Conservation (phyloP, 139 green algal species). For the Eudorina sp. region DNA sequence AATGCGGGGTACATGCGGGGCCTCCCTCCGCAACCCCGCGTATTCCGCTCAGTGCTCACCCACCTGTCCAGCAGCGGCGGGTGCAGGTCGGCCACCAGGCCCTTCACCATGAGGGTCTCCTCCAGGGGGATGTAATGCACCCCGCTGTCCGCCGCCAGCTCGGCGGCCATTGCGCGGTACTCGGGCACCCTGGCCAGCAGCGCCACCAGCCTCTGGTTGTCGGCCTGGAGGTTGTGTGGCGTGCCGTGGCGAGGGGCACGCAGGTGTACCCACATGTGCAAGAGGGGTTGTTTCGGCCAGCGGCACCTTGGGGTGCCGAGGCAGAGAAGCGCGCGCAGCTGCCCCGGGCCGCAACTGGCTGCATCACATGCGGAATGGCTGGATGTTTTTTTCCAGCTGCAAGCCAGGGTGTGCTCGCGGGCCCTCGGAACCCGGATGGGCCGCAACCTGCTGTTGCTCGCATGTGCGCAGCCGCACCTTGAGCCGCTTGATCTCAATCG, state of each 20-base stretch:
- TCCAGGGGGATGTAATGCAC: slow-evolving; percentile 43
- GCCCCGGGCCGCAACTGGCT: too few species aligned
- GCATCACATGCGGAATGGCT: too few species aligned
- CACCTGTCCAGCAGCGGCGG: slow-evolving; percentile 40
- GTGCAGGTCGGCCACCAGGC: slow-evolving; percentile 31
- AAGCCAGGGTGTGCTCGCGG: too few species aligned
- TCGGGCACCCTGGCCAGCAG: slow-evolving; percentile 45
- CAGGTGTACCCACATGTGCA: background rate
- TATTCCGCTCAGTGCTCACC: background rate
- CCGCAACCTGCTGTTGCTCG: too few species aligned
- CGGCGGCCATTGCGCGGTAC: slow-evolving; percentile 30
- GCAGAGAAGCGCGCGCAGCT: too few species aligned
- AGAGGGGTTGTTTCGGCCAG: background rate
- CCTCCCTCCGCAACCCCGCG: background rate
- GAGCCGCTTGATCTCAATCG: slow-evolving; percentile 22
- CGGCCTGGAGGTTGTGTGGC: slow-evolving; percentile 43
- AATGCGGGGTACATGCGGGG: too few species aligned
- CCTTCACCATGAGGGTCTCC: slow-evolving; percentile 38
- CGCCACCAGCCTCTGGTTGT: slow-evolving; percentile 49
- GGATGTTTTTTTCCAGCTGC: too few species aligned
- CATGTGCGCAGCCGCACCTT: background rate
- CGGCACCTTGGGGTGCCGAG: too few species aligned
- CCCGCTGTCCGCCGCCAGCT: slow-evolving; percentile 7
- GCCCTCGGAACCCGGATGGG: too few species aligned
- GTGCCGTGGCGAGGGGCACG: background rate